A percentile compares a stretch with the other conserved stretches of the same genome.
Conservation (phyloP, 164 flowering plant species). For the Tinospora cordifolia region DNA sequence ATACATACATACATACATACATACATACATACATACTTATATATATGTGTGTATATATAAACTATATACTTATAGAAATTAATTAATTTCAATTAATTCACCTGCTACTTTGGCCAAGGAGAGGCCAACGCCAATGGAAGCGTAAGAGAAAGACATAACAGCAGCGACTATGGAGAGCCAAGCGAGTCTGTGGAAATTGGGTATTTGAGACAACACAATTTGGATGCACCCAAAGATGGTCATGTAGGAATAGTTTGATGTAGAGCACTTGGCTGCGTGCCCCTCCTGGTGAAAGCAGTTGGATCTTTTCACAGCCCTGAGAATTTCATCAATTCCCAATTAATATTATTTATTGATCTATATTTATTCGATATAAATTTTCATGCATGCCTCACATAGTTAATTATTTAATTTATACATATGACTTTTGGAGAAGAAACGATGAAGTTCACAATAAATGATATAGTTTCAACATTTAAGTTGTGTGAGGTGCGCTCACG, state of each 20-base stretch:
- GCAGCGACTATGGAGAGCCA: slow-evolving; percentile 59
- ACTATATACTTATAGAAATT: no score
- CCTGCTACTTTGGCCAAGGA: slow-evolving; percentile 43
- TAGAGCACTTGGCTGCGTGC: slow-evolving; percentile 27
- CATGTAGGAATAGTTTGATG: slow-evolving; percentile 35
- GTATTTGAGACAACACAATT: slow-evolving; percentile 49
- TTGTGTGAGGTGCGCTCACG: no score
- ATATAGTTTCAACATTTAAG: background rate
- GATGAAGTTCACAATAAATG: background rate
- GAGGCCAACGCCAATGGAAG: slow-evolving; percentile 56
- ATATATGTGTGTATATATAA: no score
- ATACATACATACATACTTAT: no score
- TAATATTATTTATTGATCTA: no score
- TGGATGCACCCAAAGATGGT: slow-evolving; percentile 33
- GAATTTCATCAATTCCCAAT: background rate
- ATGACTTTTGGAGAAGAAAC: no score
- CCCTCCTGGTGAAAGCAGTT: slow-evolving; percentile 47
- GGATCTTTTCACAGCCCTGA: slow-evolving; percentile 48
- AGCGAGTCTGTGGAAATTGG: slow-evolving; percentile 53
- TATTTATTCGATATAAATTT: background rate
- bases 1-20: no score
- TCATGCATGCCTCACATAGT: background rate
- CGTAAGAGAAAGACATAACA: slow-evolving; percentile 58
- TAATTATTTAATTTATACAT: no score
- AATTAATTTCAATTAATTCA: background rate